Evolutionary conservation across 495 filamentous ascomycete species (phyloP).

Genomic region (Neurospora africana): DNA sequence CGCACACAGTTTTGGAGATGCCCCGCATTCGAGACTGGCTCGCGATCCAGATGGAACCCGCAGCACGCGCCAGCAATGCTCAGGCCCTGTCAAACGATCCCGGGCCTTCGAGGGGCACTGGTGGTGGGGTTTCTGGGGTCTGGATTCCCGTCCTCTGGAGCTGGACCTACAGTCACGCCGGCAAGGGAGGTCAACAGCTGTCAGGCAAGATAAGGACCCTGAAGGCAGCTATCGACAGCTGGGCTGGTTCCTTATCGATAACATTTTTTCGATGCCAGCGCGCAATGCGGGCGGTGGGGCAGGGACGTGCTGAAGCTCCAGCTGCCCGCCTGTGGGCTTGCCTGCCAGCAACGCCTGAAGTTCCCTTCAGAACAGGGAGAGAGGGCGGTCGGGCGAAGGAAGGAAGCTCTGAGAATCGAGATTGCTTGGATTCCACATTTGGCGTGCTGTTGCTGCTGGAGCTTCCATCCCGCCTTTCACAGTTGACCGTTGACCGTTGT

Average conservation of each 20-base stretch:
- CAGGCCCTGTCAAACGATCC: background rate
- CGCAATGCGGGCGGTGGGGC: background rate
- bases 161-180: background rate
- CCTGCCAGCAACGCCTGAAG: background rate
- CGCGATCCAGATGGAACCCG: background rate
- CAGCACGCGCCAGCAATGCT: background rate
- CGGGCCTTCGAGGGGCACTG: background rate
- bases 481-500: background rate
- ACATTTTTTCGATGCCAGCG: background rate
- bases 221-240: background rate
- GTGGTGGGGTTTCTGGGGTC: background rate
- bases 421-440: conserved; percentile 1
- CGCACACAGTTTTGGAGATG: background rate
- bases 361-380: background rate
- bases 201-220: background rate
- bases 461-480: conserved; percentile 1
- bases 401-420: background rate
- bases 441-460: background rate
- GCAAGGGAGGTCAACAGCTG: background rate
- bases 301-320: background rate
- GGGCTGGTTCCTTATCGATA: background rate
- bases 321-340: background rate
- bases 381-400: background rate
- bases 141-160: background rate
- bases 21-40: background rate